phyloP scores from a whole-genome alignment of 73 alveolate genomes.

The Paraurostyla sp. region DNA sequence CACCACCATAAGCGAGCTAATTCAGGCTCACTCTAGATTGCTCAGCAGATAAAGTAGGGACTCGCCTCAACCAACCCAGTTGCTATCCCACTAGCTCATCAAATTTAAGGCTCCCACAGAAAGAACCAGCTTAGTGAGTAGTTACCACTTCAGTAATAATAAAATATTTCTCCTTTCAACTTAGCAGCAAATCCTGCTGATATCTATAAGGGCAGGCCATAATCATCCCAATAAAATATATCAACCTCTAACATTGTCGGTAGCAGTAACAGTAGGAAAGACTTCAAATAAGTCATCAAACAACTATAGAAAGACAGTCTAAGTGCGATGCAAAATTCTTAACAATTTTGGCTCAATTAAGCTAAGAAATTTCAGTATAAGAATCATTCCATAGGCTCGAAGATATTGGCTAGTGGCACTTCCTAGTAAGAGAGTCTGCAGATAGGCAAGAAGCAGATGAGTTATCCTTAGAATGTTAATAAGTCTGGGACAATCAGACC shows the following conservation, averaged over 20 bases:
- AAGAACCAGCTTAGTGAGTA: constrained; percentile 7
- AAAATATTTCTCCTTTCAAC: background rate
- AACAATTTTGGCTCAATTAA: background rate
- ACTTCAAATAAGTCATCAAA: constrained; percentile 1
- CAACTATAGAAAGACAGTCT: constrained; percentile 23
- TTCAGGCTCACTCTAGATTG: constrained; percentile 34
- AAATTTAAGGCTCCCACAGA: background rate
- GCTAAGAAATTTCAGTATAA: constrained; percentile 18
- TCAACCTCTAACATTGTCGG: background rate
- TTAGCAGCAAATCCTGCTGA: background rate
- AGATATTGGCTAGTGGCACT: too few relatives aligned
- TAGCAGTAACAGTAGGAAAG: constrained; percentile 19
- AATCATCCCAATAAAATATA: background rate
- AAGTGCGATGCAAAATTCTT: background rate
- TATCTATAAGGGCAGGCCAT: background rate
- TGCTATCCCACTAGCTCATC: background rate
- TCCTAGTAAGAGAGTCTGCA: too few relatives aligned
- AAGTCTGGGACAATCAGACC: background rate
- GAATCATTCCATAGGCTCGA: too few relatives aligned
- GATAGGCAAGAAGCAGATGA: too few relatives aligned
- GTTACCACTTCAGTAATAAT: background rate
- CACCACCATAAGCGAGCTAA: constrained; percentile 50
- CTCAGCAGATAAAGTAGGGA: background rate
- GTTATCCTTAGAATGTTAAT: too few relatives aligned
- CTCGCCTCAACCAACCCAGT: background rate